These are phyloP conservation scores for Backusella australiensis DNA, from an alignment of 192 early-diverging fungal species.

Conservation along the genomic window DNA sequence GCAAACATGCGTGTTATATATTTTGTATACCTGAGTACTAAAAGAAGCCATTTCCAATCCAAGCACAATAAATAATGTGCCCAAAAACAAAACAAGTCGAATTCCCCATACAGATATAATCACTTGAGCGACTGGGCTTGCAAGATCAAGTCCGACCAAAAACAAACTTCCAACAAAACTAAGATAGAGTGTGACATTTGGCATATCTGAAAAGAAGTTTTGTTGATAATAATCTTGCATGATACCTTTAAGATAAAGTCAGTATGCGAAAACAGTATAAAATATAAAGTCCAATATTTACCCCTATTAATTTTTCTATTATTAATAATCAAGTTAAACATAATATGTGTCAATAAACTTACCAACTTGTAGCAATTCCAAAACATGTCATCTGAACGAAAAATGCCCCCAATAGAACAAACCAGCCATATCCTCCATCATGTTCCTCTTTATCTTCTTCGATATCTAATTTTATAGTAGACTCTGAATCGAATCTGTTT, in stretches of 20 bases:
- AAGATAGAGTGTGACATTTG: constrained; percentile 14
- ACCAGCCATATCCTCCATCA: constrained; percentile 42
- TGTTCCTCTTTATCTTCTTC: neutral
- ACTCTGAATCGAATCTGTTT: neutral
- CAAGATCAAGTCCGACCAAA: constrained; percentile 4
- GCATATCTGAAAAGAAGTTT: constrained; percentile 14
- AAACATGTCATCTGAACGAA: constrained; percentile 25
- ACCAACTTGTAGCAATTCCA: constrained; percentile 8
- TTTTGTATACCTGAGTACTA: constrained; percentile 9
- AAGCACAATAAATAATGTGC: constrained; percentile 7
- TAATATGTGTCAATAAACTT: neutral
- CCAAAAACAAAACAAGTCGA: constrained; percentile 10
- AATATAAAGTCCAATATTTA: neutral
- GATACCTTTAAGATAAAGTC: constrained; percentile 16
- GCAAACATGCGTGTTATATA: neutral
- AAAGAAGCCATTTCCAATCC: constrained; percentile 19
- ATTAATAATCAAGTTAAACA: neutral
- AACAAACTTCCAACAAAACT: constrained; percentile 27
- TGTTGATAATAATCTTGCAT: constrained; percentile 35
- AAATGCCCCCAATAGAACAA: constrained; percentile 37
- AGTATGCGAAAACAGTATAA: neutral
- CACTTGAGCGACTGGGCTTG: constrained; percentile 22
- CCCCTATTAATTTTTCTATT: neutral
- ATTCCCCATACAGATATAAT: constrained; percentile 10
- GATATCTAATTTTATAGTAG: neutral